Base-by-base conservation (phyloP, 2,329 filamentous ascomycete species). In the Diplodia mutila region DNA sequence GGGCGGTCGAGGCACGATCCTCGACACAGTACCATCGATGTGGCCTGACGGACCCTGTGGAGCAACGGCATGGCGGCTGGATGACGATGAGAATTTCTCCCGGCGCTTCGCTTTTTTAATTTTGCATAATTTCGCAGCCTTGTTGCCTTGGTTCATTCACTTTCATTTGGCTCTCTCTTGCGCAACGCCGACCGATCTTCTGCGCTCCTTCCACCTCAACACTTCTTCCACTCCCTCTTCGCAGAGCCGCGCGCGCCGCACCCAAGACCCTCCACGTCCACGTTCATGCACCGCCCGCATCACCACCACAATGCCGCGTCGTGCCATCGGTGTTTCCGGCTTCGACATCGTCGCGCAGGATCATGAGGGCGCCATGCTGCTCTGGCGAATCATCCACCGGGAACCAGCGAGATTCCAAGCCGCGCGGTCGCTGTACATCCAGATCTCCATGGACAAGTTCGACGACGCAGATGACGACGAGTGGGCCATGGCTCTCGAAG, bases 401-500 rank as follows among this genome's bases (percentile, higher is more conserved):
- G 42, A 59, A 12, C 21, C 29, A 2, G 27, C 23, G 29, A 34
- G 16, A 21, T 66, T 66, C 27, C 64, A 51, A 37, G 42, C 34
- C 7, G 46, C 54, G 8, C 39, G 14, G 12, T 66, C 64, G 39
- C 52, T 66, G 42, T 66, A 59, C 53, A 67, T 73, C 25, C 66
- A 69, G 52, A 64, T 72, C 9, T 61, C 71, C 48, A 67, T 57
- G 16, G 52, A 63, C 52, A 51, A 68, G 29, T 55, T 37, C 52
- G 67, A 71, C 32, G 68, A 69, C 2, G 67, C 37, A 23, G 29
- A 48, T 0, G 71, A 73, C 59, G 69, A 72, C 65, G 48, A 52
- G 39, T 69, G 73, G 32, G 67, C 68, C 25, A 54, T 70, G 6
- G 70, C 70, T 3, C 69, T 73, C 2, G 67, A 67, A 21, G 7